These are phyloP conservation scores for Pseudogymnoascus sp. DNA, from an alignment of 2,329 filamentous ascomycete genomes.

Conservation along the genomic window DNA sequence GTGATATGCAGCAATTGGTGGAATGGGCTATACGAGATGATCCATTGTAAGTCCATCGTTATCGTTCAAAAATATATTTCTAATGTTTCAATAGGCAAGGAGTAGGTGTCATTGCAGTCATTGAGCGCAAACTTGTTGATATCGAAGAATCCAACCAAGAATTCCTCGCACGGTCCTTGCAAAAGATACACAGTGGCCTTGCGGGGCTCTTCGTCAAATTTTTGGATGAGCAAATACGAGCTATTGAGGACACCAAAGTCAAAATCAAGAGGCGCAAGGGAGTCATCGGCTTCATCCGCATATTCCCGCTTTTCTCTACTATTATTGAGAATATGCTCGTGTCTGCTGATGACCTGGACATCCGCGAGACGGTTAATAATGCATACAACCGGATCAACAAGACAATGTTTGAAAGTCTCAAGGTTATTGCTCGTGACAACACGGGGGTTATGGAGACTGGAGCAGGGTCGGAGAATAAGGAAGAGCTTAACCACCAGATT, in stretches of 20 bases:
- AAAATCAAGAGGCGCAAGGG: conserved; percentile 98
- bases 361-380: conserved; percentile 72
- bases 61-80: background rate
- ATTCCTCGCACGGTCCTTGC: conserved; percentile 70
- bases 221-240: conserved; percentile 87
- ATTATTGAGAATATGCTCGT: conserved; percentile 78
- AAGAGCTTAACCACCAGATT: conserved; percentile 94
- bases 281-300: conserved; percentile 88
- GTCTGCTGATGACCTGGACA: conserved; percentile 51
- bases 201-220: conserved; percentile 76
- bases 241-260: conserved; percentile 96
- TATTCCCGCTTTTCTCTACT: conserved; percentile 79
- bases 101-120: conserved; percentile 71
- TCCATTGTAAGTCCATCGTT: conserved; percentile 57
- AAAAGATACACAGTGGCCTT: conserved; percentile 69
- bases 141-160: conserved; percentile 90
- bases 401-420: conserved; percentile 94
- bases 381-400: conserved; percentile 86
- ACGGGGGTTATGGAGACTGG: conserved; percentile 39
- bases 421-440: conserved; percentile 78
- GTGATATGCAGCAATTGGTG: conserved; percentile 69
- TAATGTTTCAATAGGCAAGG: conserved; percentile 57
- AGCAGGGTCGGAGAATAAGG: conserved; percentile 82
- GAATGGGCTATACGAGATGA: conserved; percentile 78
- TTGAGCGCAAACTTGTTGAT: conserved; percentile 71